Evolutionary conservation across 306 rosid species (phyloP).

Genomic region (cucumber (Cucumis sativus)): DNA sequence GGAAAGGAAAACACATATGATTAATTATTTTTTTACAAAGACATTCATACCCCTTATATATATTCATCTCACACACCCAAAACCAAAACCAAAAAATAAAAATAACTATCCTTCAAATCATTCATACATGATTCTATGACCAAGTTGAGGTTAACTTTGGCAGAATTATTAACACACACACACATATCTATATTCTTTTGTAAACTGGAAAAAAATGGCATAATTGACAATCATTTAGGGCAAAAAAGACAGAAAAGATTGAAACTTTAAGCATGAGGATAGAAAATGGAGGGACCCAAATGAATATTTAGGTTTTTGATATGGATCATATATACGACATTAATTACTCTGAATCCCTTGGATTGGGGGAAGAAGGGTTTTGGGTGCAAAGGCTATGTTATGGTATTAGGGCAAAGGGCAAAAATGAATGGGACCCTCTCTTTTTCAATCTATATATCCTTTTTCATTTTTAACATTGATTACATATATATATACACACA

Average conservation of each 20-base stretch:
- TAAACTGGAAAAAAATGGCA: not conserved
- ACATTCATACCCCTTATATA: not conserved
- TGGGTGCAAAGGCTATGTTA: not conserved
- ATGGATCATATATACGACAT: not conserved
- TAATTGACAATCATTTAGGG: conserved; percentile 6
- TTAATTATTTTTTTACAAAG: not conserved
- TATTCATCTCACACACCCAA: not conserved
- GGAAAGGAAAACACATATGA: not conserved
- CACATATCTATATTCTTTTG: not conserved
- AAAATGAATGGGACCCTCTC: conserved; percentile 13
- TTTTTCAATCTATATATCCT: not conserved
- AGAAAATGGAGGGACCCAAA: conserved; percentile 9
- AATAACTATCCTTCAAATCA: not conserved
- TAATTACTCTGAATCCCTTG: not conserved
- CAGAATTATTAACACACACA: not conserved
- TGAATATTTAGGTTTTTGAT: not conserved
- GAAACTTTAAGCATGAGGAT: not conserved
- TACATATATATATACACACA: too few relatives aligned
- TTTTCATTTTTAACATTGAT: not conserved
- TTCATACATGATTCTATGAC: conserved; percentile 6
- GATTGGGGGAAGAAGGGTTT: conserved; percentile 1
- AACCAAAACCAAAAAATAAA: too few relatives aligned
- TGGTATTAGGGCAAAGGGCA: not conserved
- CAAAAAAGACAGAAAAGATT: conserved; percentile 5
- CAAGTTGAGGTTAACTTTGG: conserved; percentile 1